A percentile compares a stretch with the other conserved stretches of the same genome.
Conservation (phyloP, 148 eudicot genomes). For the Euryodendron excelsum region DNA sequence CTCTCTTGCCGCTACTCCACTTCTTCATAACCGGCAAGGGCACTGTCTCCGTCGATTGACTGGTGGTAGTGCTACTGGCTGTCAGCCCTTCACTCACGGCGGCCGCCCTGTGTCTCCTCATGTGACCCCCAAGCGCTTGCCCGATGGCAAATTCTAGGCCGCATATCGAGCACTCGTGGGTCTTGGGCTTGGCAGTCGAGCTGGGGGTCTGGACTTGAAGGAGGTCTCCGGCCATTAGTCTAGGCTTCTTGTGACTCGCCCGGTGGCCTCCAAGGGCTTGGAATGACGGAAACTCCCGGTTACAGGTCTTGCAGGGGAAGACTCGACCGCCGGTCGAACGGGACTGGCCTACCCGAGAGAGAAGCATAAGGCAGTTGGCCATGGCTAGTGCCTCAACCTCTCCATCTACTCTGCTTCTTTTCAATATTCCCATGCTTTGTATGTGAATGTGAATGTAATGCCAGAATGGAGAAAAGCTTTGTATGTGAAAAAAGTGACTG, state of each 20-base stretch:
- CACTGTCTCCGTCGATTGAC: too few relatives aligned
- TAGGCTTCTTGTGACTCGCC: slow-evolving; percentile 54
- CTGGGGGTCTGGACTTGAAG: neutral
- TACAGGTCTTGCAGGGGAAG: slow-evolving; percentile 56
- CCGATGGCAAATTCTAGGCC: slow-evolving; percentile 47
- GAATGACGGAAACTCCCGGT: slow-evolving; percentile 43
- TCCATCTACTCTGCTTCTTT: slow-evolving; percentile 11
- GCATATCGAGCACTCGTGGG: slow-evolving; percentile 50
- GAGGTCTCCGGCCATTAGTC: slow-evolving; percentile 5
- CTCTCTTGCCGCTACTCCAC: neutral
- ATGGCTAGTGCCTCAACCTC: slow-evolving; percentile 31
- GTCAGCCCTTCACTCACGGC: neutral
- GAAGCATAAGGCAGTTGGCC: slow-evolving; percentile 27
- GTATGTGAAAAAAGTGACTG: neutral
- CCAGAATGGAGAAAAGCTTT: neutral
- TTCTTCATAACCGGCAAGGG: neutral
- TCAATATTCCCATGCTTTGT: neutral
- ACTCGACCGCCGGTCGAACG: slow-evolving; percentile 7
- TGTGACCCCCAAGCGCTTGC: slow-evolving; percentile 64
- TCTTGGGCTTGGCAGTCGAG: slow-evolving; percentile 25
- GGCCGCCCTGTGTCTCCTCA: slow-evolving; percentile 42
- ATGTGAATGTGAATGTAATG: neutral
- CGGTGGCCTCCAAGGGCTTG: slow-evolving; percentile 75
- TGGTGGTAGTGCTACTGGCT: too few relatives aligned
- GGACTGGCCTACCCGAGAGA: slow-evolving; percentile 11